Conservation (phyloP, 306 rosid species). For the Trifolium repens region DNA sequence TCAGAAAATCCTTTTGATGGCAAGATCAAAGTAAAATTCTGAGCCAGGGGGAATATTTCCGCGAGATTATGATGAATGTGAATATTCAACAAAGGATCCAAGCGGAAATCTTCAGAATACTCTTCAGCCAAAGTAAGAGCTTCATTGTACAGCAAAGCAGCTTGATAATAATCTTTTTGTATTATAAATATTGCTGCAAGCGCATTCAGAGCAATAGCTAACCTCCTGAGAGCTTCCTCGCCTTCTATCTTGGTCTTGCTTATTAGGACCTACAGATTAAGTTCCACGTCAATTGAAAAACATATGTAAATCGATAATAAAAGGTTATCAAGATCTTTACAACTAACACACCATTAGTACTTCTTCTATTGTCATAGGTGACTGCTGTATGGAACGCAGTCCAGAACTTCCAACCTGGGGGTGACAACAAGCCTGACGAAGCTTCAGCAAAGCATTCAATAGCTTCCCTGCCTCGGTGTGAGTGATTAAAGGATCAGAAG, state of each 20-base stretch:
- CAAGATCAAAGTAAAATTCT: conserved; percentile 43
- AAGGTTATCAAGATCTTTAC: conserved; percentile 29
- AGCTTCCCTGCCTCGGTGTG: conserved; percentile 91
- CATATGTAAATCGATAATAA: background rate
- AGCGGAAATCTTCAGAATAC: conserved; percentile 81
- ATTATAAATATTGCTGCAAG: conserved; percentile 81
- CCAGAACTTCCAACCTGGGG: conserved; percentile 99
- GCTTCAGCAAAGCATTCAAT: conserved; percentile 85
- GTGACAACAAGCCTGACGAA: conserved; percentile 98
- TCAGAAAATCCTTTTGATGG: conserved; percentile 49
- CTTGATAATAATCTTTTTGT: conserved; percentile 68
- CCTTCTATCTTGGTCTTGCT: conserved; percentile 93
- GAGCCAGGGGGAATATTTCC: conserved; percentile 67
- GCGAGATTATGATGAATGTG: conserved; percentile 92
- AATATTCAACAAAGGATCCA: conserved; percentile 85
- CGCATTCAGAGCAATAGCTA: conserved; percentile 82
- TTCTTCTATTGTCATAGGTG: conserved; percentile 99
- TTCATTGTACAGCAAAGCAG: conserved; percentile 78
- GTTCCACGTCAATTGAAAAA: conserved; percentile 38
- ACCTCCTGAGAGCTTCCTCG: conserved; percentile 90
- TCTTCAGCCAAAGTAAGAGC: conserved; percentile 76
- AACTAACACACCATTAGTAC: conserved; percentile 70
- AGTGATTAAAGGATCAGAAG: conserved; percentile 69
- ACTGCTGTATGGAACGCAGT: conserved; percentile 88
- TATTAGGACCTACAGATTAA: conserved; percentile 79